These are phyloP conservation scores for Colletotrichum sp. DNA, from an alignment of 2,329 filamentous ascomycete species.

Conservation along the genomic window DNA sequence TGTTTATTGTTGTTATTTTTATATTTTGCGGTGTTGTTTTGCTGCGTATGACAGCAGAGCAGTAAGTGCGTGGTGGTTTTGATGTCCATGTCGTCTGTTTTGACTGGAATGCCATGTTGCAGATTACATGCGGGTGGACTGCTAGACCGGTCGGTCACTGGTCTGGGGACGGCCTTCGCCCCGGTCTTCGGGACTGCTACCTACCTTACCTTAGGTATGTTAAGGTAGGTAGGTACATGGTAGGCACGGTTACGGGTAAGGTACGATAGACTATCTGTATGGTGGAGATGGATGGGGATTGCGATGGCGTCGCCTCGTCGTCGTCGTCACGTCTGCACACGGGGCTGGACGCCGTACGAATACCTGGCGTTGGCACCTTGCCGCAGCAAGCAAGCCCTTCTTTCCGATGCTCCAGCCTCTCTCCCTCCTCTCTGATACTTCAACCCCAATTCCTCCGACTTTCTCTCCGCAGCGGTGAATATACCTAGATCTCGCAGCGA, in stretches of 20 bases:
- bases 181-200: neutral
- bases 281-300: neutral
- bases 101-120: neutral
- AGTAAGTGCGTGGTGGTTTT: neutral
- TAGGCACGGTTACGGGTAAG: neutral
- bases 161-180: neutral
- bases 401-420: neutral
- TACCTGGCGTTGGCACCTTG: neutral
- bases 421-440: neutral
- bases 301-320: neutral
- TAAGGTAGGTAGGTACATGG: neutral
- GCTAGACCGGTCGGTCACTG: neutral
- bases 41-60: neutral
- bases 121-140: neutral
- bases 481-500: neutral
- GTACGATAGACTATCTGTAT: neutral
- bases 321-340: conserved; percentile 11
- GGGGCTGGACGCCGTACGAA: neutral
- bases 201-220: neutral
- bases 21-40: neutral
- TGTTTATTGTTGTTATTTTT: neutral
- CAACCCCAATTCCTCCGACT: neutral
- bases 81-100: neutral
- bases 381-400: neutral
- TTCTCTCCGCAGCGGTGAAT: neutral